A percentile compares a stretch with the other conserved stretches of the same genome.
These are phyloP conservation scores for Yamagishiella unicocca DNA, from an alignment of 139 green algal species.

Conservation along the genomic window DNA sequence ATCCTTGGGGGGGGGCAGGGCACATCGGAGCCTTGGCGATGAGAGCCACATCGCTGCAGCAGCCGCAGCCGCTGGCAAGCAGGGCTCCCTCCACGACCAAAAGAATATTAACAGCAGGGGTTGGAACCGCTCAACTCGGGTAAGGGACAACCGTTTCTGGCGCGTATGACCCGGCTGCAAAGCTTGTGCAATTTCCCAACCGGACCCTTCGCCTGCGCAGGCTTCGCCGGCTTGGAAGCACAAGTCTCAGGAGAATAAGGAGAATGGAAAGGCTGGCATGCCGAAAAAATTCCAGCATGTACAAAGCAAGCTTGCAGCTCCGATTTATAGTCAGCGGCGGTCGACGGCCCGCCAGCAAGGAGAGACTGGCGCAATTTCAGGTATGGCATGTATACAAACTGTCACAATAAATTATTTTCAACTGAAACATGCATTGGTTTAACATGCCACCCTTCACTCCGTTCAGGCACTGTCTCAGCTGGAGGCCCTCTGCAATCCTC, in stretches of 20 bases:
- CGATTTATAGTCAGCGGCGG: background rate
- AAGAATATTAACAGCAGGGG: background rate
- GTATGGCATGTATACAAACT: background rate
- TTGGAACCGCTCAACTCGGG: slow-evolving; percentile 26
- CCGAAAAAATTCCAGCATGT: background rate
- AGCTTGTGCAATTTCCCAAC: slow-evolving; percentile 20
- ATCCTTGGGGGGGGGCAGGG: background rate
- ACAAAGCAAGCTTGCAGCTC: background rate
- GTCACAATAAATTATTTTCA: background rate
- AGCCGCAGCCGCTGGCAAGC: background rate
- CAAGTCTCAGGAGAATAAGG: slow-evolving; percentile 12
- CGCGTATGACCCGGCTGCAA: no score
- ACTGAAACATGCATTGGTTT: no score
- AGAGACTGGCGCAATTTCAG: background rate
- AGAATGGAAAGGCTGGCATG: background rate
- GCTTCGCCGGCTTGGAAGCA: background rate
- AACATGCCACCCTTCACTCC: background rate
- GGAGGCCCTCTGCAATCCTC: background rate
- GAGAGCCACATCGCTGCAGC: background rate
- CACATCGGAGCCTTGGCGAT: slow-evolving; percentile 23
- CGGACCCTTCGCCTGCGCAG: background rate
- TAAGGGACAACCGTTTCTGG: background rate
- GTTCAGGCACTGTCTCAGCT: background rate
- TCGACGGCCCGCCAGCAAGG: no score
- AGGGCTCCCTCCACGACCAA: background rate